Conservation (phyloP, 2,329 filamentous ascomycete genomes). For the Diaporthe nobilis region DNA sequence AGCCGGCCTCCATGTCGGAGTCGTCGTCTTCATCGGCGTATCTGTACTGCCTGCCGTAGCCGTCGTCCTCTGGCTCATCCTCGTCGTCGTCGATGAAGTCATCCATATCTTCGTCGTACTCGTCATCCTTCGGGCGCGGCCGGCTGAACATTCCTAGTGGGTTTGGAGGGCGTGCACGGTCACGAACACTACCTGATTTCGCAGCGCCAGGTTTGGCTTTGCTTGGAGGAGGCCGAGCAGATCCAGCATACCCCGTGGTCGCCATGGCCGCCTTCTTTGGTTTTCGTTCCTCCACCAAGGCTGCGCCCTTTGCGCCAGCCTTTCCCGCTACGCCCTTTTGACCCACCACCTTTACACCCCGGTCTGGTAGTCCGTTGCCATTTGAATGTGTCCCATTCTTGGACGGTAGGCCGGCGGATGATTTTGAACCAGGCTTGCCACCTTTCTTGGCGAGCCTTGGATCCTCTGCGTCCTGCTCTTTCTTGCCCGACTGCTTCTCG, state of each 20-base stretch:
- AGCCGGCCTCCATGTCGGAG: slow-evolving; percentile 84
- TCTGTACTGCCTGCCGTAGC: slow-evolving; percentile 52
- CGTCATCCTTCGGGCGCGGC: slow-evolving; percentile 63
- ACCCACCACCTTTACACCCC: slow-evolving; percentile 12
- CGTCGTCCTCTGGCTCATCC: slow-evolving; percentile 61
- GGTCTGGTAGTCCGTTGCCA: slow-evolving; percentile 34
- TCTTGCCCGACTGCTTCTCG: slow-evolving; percentile 73
- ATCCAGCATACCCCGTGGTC: slow-evolving; percentile 77
- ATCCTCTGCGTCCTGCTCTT: slow-evolving; percentile 65
- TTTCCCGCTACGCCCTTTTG: slow-evolving; percentile 36
- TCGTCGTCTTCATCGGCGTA: slow-evolving; percentile 75
- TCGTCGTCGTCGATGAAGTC: slow-evolving; percentile 75
- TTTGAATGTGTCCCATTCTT: slow-evolving; percentile 42
- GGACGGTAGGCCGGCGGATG: slow-evolving; percentile 31
- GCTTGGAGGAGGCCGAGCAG: slow-evolving; percentile 70
- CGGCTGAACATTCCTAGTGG: slow-evolving; percentile 51
- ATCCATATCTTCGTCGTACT: slow-evolving; percentile 73
- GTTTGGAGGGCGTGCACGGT: slow-evolving; percentile 44
- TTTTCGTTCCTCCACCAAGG: slow-evolving; percentile 66
- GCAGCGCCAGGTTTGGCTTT: slow-evolving; percentile 47
- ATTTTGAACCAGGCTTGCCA: slow-evolving; percentile 38
- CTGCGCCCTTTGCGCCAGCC: slow-evolving; percentile 47
- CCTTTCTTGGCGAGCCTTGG: slow-evolving; percentile 45
- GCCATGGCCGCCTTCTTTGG: slow-evolving; percentile 72
- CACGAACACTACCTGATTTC: slow-evolving; percentile 46